phyloP scores from a whole-genome alignment of 1,284 basidiomycete genomes.

The Ceratorhiza oryzae-sativae region DNA sequence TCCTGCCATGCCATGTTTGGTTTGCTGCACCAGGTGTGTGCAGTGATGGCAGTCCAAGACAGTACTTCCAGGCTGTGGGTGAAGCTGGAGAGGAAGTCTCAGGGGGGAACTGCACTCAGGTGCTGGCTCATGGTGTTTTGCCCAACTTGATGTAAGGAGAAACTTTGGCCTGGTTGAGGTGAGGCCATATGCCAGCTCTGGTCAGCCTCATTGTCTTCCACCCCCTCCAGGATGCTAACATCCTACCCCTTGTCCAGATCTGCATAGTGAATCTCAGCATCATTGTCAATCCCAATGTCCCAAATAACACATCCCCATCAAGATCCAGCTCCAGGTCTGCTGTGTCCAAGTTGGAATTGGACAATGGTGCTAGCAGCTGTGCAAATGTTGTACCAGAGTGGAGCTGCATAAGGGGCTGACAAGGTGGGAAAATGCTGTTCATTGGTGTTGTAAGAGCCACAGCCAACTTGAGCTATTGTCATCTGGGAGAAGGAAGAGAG shows the following conservation, averaged over 20 bases:
- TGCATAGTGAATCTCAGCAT: slow-evolving; percentile 32
- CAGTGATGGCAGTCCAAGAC: slow-evolving; percentile 8
- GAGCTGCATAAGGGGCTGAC: slow-evolving; percentile 10
- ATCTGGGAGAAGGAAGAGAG: slow-evolving; percentile 13
- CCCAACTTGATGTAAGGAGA: slow-evolving; percentile 30
- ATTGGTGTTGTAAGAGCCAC: slow-evolving; percentile 1
- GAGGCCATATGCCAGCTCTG: slow-evolving; percentile 35
- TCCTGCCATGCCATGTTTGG: slow-evolving; percentile 33
- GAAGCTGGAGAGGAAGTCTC: slow-evolving; percentile 17
- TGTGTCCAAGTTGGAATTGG: slow-evolving; percentile 23
- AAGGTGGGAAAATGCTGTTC: background rate
- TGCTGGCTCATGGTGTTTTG: slow-evolving; percentile 27
- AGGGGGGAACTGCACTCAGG: slow-evolving; percentile 31
- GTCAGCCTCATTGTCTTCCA: slow-evolving; percentile 6
- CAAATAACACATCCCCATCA: slow-evolving; percentile 26
- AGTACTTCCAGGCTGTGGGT: slow-evolving; percentile 17
- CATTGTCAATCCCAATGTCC: slow-evolving; percentile 8
- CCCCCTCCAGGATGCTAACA: slow-evolving; percentile 8
- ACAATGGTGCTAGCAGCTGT: slow-evolving; percentile 15
- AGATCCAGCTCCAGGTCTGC: slow-evolving; percentile 30
- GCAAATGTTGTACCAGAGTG: slow-evolving; percentile 29
- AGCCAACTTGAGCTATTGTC: slow-evolving; percentile 10
- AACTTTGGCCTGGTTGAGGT: slow-evolving; percentile 20
- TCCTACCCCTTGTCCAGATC: slow-evolving; percentile 28
- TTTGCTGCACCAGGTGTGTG: slow-evolving; percentile 20